Evolutionary conservation across 257 asterid species (phyloP), one percentile per base, ranked within the genome.

Genomic region (Schizonepeta tenuifolia): DNA sequence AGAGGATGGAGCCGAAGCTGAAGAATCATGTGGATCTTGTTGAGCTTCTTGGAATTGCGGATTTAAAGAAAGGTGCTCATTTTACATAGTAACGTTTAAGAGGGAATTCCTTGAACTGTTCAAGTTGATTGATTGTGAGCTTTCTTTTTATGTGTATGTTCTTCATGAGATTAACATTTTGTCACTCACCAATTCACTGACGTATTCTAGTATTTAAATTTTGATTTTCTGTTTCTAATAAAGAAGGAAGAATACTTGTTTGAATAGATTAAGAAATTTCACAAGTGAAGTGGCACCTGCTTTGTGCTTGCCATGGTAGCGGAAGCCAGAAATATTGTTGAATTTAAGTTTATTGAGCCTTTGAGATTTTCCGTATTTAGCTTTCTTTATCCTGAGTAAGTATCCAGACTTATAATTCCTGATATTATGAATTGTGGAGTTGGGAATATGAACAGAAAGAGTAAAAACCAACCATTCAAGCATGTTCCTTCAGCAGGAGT

Each of bases 21-120:
- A 94, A 90, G 85, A 88, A 88, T 78, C 99, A 94, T 20, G 98
- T 91, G 75, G 98, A 91, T 9, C 98, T 94, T 50, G 98, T 94
- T 50, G 95, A 94, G 77, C 97, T 88, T 85, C 98, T 93, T 81
- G 98, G 95, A 67, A 89, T 93, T 73, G 97, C 95, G 2, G 97
- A 92, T 74, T 31, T 46, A 22, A 83, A 88, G 53, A 91, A 85
- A 83, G 96, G 97, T 90, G 81, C 46, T 56, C 31, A 8, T 36
- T 70, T 31, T 58, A 11, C 24, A 47, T 60, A 43, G 40, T 28
- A 57, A 14, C 13, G 4, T 22, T 41, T 35, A 58, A 33, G 21
- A 64, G 47, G 14, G 64, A 20, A 36, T n/a, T 64, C 53, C 15
- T 75, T 44, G n/a, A 57, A 54, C 17, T 55, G 11, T 53, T 53